phyloP scores from a whole-genome alignment of 169 alveolate species.

The Cystoisospora suis region DNA sequence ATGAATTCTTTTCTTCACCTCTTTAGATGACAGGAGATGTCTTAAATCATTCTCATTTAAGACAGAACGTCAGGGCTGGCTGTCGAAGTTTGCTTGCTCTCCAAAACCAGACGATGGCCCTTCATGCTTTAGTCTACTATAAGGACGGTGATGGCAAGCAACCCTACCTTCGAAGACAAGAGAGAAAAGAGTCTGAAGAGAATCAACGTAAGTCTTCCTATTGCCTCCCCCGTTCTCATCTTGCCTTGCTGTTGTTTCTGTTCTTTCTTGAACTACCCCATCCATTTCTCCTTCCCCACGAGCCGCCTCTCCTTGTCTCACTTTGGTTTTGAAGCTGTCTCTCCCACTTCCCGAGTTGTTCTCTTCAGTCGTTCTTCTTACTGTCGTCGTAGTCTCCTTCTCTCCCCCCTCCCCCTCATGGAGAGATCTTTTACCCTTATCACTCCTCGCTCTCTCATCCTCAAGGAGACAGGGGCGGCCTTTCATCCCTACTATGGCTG shows the following conservation, averaged over 20 bases:
- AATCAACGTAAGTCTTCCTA: not conserved
- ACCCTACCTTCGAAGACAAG: conserved; percentile 55
- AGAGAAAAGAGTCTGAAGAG: conserved; percentile 49
- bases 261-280: not conserved
- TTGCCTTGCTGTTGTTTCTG: not conserved
- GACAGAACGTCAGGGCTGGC: too few species aligned
- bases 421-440: not conserved
- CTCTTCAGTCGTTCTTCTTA: not conserved
- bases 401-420: not conserved
- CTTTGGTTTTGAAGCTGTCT: not conserved
- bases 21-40: too few species aligned
- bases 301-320: not conserved
- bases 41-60: too few species aligned
- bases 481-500: too few species aligned
- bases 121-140: too few species aligned
- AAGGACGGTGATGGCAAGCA: not conserved
- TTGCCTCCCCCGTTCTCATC: not conserved
- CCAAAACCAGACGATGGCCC: too few species aligned
- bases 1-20: too few species aligned
- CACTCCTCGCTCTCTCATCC: not conserved
- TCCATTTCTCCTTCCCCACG: not conserved
- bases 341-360: not conserved
- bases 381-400: not conserved
- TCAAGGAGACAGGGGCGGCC: not conserved
- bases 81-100: too few species aligned